Evolutionary conservation across 1,284 basidiomycete genomes (phyloP), one percentile per base, ranked within the genome.

Genomic region (Moesziomyces sp.): DNA sequence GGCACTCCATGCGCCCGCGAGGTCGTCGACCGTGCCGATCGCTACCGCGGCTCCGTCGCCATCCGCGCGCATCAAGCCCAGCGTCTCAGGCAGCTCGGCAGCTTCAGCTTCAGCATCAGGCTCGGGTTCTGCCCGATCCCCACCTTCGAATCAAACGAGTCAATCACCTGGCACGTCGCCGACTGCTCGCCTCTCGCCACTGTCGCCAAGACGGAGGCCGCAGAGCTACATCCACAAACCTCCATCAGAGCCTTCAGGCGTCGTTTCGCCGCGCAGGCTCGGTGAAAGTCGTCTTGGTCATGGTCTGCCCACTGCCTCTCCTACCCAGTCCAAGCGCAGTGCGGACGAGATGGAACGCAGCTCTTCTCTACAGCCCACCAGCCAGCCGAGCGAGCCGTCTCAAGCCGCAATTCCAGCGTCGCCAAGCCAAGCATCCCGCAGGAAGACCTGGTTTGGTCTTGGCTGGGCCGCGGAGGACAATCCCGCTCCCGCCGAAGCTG

Each of bases 381-480:
- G 51, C 1, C 54, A 51, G 42, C 23, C 51, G 14, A 21, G 57
- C n/a, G 52, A 57, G 40, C 23, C 38, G n/a, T 8, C 26, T 1
- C 26, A 28, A 28, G 52, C 57, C 6, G n/a, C 16, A 16, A 13
- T 16, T 1, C 46, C 49, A 13, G 40, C 45, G 8, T 7, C 50
- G n/a, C 26, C 48, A 33, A 28, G 51, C 42, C 56, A 45, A 5
- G 51, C 59, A 0, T 55, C 63, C 3, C 49, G 72, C 7, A 38
- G 67, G 24, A 70, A 56, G 58, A 67, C 72, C 1, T 74, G 72
- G 72, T 74, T 74, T 18, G 67, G 72, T 0, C 63, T 74, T 4
- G 72, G 62, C 3, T 57, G 67, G 52, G 45, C 56, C 16, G 46
- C 28, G 5, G 49, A 59, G 11, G 3, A 40, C 1, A 30, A 24